These are phyloP conservation scores for Sordariomycetes sp. DNA, from an alignment of 2,329 filamentous ascomycete genomes.

Conservation along the genomic window DNA sequence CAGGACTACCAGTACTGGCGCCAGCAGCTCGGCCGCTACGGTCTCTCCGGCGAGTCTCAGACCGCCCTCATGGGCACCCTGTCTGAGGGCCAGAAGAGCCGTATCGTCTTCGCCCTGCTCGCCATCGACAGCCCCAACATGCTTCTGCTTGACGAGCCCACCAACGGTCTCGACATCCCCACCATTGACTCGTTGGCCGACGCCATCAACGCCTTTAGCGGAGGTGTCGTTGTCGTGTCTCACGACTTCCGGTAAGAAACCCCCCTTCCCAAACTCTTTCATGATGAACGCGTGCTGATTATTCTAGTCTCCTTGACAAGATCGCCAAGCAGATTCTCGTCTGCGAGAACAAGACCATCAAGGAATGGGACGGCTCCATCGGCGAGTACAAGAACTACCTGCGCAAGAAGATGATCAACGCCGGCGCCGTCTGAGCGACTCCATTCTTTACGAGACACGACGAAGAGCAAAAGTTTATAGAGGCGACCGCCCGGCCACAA, in stretches of 20 bases:
- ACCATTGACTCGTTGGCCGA: slow-evolving; percentile 97
- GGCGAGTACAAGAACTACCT: slow-evolving; percentile 97
- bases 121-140: slow-evolving; percentile 97
- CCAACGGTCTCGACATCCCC: slow-evolving; percentile 97
- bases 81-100: slow-evolving; percentile 94
- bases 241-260: slow-evolving; percentile 90
- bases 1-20: slow-evolving; percentile 99
- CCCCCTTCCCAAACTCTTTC: slow-evolving; percentile 1
- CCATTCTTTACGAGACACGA: slow-evolving; percentile 1
- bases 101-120: slow-evolving; percentile 94
- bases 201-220: slow-evolving; percentile 91
- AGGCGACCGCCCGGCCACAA: not conserved
- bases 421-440: slow-evolving; percentile 69
- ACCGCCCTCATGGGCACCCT: slow-evolving; percentile 96
- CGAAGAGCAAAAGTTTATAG: slow-evolving; percentile 2
- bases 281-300: not conserved
- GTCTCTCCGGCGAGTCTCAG: slow-evolving; percentile 85
- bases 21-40: slow-evolving; percentile 92
- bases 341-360: slow-evolving; percentile 95
- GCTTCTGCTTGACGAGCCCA: slow-evolving; percentile 95
- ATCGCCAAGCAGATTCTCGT: slow-evolving; percentile 99
- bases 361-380: slow-evolving; percentile 80
- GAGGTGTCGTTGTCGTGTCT: slow-evolving; percentile 94
- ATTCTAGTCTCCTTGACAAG: slow-evolving; percentile 81
- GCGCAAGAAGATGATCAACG: slow-evolving; percentile 94